Percentiles rank a stretch among this genome's conserved stretches.
These are phyloP conservation scores for Sporothrix sp. DNA, from an alignment of 2,329 filamentous ascomycete genomes.

Conservation along the genomic window DNA sequence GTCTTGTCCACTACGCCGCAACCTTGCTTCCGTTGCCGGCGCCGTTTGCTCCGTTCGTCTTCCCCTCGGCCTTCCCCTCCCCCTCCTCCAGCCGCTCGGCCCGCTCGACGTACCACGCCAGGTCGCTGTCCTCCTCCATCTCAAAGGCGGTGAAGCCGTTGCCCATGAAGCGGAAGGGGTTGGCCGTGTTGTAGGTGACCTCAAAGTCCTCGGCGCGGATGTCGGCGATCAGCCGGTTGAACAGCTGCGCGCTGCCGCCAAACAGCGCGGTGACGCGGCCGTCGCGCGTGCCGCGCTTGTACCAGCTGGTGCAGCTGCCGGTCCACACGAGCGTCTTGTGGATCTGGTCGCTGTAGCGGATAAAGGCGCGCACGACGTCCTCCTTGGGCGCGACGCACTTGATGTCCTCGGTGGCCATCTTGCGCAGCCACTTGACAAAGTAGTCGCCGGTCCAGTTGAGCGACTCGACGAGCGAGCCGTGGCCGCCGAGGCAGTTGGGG, in stretches of 20 bases:
- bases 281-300: constrained; percentile 19
- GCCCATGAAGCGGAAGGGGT: constrained; percentile 13
- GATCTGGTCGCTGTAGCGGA: constrained; percentile 23
- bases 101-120: constrained; percentile 4
- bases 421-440: constrained; percentile 13
- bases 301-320: constrained; percentile 23
- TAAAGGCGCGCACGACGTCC: constrained; percentile 23
- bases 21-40: background rate
- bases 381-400: constrained; percentile 20
- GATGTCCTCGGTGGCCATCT: constrained; percentile 24
- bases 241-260: constrained; percentile 15
- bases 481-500: constrained; percentile 10
- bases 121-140: constrained; percentile 5
- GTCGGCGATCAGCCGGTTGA: constrained; percentile 19
- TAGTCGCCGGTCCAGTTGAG: constrained; percentile 11
- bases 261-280: constrained; percentile 18
- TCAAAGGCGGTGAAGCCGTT: constrained; percentile 13
- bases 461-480: constrained; percentile 10
- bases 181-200: constrained; percentile 12
- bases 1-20: too few species aligned
- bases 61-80: background rate
- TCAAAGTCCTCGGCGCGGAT: constrained; percentile 25
- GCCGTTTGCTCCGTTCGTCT: background rate
- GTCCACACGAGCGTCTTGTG: constrained; percentile 26
- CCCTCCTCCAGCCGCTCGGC: constrained; percentile 1